phyloP scores from a whole-genome alignment of 306 rosid genomes.

The Vicia villosa region DNA sequence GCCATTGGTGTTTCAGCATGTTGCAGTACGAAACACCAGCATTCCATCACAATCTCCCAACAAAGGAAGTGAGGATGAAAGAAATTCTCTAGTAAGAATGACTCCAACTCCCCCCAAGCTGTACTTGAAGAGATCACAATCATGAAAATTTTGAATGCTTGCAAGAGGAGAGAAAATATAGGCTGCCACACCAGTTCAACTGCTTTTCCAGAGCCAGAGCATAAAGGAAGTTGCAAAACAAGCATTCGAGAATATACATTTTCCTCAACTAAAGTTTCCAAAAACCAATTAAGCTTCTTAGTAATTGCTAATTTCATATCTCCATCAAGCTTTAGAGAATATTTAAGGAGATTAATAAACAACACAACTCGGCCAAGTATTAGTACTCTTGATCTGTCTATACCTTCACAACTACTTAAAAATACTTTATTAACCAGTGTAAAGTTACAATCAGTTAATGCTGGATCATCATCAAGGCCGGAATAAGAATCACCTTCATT shows the following conservation, averaged over 20 bases:
- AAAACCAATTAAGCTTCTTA: slow-evolving; percentile 66
- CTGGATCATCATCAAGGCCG: slow-evolving; percentile 39
- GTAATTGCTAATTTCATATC: slow-evolving; percentile 55
- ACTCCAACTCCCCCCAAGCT: slow-evolving; percentile 70
- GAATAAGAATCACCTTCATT: slow-evolving; percentile 44
- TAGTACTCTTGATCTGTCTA: slow-evolving; percentile 46
- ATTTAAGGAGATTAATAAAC: slow-evolving; percentile 60
- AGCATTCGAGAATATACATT: slow-evolving; percentile 71
- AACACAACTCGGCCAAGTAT: slow-evolving; percentile 58
- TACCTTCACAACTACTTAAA: slow-evolving; percentile 51
- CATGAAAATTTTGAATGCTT: slow-evolving; percentile 76
- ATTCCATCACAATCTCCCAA: slow-evolving; percentile 86
- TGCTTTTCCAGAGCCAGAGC: slow-evolving; percentile 58
- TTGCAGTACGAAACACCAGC: slow-evolving; percentile 83
- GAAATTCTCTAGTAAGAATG: slow-evolving; percentile 73
- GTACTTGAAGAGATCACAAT: slow-evolving; percentile 65
- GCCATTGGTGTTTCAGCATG: slow-evolving; percentile 64
- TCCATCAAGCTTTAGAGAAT: slow-evolving; percentile 57
- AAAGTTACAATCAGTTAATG: slow-evolving; percentile 37
- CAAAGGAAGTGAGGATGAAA: slow-evolving; percentile 95
- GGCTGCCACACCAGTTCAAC: slow-evolving; percentile 65
- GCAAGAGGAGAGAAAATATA: slow-evolving; percentile 59
- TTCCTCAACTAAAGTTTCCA: slow-evolving; percentile 68
- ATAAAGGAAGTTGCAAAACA: slow-evolving; percentile 62
- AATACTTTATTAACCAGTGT: slow-evolving; percentile 45